A percentile compares a stretch with the other conserved stretches of the same genome.
Evolutionary conservation across 768 basidiomycete genomes (phyloP).

Genomic region (Pholiota molesta): DNA sequence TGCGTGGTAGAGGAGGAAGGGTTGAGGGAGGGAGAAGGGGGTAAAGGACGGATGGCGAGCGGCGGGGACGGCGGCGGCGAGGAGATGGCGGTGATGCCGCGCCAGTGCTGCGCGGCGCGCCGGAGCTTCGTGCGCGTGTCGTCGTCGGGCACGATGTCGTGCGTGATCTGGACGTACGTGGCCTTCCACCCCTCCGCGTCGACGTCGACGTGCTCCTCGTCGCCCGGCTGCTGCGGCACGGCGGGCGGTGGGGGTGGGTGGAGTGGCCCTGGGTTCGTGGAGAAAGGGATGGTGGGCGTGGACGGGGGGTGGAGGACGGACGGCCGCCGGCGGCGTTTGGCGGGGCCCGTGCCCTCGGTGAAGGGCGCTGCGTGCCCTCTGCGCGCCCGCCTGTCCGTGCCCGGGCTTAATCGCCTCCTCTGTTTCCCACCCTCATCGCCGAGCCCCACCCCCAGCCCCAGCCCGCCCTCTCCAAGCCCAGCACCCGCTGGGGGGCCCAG

Average conservation of each 20-base stretch:
- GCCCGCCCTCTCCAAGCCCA: not conserved
- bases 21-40: constrained; percentile 20
- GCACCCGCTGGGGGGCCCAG: not conserved
- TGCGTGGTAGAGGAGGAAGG: constrained; percentile 32
- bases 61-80: constrained; percentile 31
- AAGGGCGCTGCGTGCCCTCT: not conserved
- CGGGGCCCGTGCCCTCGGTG: not conserved
- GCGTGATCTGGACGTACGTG: constrained; percentile 52
- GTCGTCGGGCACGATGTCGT: constrained; percentile 46
- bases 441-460: not conserved
- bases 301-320: not conserved
- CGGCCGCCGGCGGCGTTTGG: not conserved
- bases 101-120: constrained; percentile 65
- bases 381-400: not conserved
- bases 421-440: constrained; percentile 5
- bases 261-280: not conserved
- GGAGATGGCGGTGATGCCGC: constrained; percentile 61
- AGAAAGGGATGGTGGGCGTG: not conserved
- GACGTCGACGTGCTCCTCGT: constrained; percentile 49
- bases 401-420: not conserved
- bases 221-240: not conserved
- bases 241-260: not conserved
- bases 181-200: constrained; percentile 49
- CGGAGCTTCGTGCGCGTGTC: constrained; percentile 54
- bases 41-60: constrained; percentile 45